Conservation (phyloP, 345 rosid species). For the Rhizophora apiculata region DNA sequence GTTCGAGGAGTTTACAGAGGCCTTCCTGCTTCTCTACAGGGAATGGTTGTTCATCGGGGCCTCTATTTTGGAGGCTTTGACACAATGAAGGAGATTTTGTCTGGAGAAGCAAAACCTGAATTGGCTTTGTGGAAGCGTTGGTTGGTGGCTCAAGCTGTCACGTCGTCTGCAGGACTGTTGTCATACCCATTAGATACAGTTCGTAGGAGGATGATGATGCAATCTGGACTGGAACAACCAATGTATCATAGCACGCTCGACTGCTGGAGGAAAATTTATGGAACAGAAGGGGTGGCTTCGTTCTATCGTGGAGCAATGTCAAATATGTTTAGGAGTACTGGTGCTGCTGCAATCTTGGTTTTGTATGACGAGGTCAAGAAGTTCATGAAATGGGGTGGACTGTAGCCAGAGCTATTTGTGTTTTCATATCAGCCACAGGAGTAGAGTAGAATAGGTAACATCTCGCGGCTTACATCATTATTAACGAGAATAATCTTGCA, state of each 20-base stretch:
- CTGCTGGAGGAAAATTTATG: slow-evolving; percentile 80
- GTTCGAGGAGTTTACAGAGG: slow-evolving; percentile 82
- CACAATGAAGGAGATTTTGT: slow-evolving; percentile 71
- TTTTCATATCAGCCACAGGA: slow-evolving; percentile 5
- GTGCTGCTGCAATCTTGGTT: slow-evolving; percentile 91
- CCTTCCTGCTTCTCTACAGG: slow-evolving; percentile 85
- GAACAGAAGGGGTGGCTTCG: slow-evolving; percentile 66
- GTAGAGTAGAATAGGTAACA: slow-evolving; percentile 19
- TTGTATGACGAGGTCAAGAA: slow-evolving; percentile 82
- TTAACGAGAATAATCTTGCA: slow-evolving; percentile 18
- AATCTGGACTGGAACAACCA: slow-evolving; percentile 74
- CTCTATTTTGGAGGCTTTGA: slow-evolving; percentile 93
- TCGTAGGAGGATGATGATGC: slow-evolving; percentile 95
- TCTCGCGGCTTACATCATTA: slow-evolving; percentile 11
- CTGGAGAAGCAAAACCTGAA: slow-evolving; percentile 52
- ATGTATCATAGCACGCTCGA: slow-evolving; percentile 66
- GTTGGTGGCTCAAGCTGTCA: slow-evolving; percentile 82
- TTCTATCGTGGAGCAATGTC: slow-evolving; percentile 87
- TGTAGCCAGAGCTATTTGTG: slow-evolving; percentile 32
- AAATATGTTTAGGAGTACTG: slow-evolving; percentile 84
- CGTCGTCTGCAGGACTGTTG: slow-evolving; percentile 79
- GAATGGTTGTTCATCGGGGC: slow-evolving; percentile 81
- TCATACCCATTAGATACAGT: slow-evolving; percentile 91
- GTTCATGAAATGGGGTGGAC: slow-evolving; percentile 74
- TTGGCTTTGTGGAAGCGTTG: slow-evolving; percentile 81